Base-by-base conservation (phyloP, 129 eudicot species). In the Logfia minima region DNA sequence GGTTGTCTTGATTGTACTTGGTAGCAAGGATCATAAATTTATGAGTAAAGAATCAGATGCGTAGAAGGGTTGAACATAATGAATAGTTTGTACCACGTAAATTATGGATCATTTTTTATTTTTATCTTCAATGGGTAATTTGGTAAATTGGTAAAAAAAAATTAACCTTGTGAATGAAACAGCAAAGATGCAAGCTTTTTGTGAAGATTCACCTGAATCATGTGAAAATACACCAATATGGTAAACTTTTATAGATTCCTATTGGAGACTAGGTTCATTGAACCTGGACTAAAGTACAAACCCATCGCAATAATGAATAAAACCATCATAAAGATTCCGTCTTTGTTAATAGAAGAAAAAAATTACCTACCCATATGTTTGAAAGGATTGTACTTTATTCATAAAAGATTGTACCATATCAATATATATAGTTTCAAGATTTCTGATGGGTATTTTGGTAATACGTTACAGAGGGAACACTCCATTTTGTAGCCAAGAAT, bases 401-500 rank as follows among this genome's bases (percentile, higher is more conserved):
- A 37, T 56, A 80, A 73, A 73, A 8, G 2, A 5, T 31, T 76
- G 74, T 66, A 51, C 24, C 31, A 60, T 74, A 31, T 31, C 7
- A 61, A 61, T 24, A 61, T 24, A 61, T 23, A 8, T 23, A 65
- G 10, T 41, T 74, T 74, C 34, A 18, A 28, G 28, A 11, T 35
- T 71, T 77, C 83, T 84, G 21, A 76, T 70, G 81, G 69, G 75
- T 79, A 16, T 23, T 23, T 82, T 71, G 34, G 68, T 35, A 52
- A 61, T 22, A 62, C 82, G 65, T 5, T 82, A 75, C 90, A 93
- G 97, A 86, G 98, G 98, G 60, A 83, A 90, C 53, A 87, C 98
- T 22, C 96, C 98, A 80, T 93, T 84, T 77, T 93, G 98, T 74
- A 93, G 98, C 89, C 89, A 90, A 78, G 98, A 93, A 22, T 93